A percentile compares a stretch with the other conserved stretches of the same genome.
Conservation (phyloP, 2,329 filamentous ascomycete genomes). For the Sordariomycetes sp. region DNA sequence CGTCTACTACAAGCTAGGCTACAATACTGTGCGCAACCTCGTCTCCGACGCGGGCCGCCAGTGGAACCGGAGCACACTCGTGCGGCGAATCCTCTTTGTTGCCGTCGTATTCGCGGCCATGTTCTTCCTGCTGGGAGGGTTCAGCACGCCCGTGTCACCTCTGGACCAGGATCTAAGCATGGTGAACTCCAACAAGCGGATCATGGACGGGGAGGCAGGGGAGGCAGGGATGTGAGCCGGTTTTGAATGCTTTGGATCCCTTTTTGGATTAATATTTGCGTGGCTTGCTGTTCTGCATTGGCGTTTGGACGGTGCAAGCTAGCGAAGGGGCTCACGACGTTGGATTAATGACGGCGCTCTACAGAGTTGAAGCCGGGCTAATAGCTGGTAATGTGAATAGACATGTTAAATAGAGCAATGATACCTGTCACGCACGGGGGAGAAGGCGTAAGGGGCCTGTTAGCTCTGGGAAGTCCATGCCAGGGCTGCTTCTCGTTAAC, state of each 20-base stretch:
- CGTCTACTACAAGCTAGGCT: conserved; percentile 68
- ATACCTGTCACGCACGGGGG: background rate
- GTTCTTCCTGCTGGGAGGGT: background rate
- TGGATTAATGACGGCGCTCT: background rate
- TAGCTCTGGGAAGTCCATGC: background rate
- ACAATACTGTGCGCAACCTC: conserved; percentile 66
- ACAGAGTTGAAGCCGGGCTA: background rate
- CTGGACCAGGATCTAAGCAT: background rate
- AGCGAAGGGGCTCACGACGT: background rate
- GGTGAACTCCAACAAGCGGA: background rate
- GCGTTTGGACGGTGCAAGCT: background rate
- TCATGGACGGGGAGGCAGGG: background rate
- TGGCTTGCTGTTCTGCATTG: background rate
- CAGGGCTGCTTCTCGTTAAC: background rate
- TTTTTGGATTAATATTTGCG: background rate
- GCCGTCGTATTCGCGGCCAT: conserved; percentile 26
- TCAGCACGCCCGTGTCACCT: background rate
- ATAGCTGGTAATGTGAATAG: background rate
- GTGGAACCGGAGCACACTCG: conserved; percentile 58
- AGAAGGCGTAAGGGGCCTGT: background rate
- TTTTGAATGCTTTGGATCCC: background rate
- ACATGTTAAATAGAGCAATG: background rate
- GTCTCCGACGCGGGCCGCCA: conserved; percentile 53
- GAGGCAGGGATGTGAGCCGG: background rate
- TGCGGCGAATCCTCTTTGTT: conserved; percentile 55